Base-by-base conservation (phyloP, 2,329 filamentous ascomycete genomes). In the Fusarium poae region DNA sequence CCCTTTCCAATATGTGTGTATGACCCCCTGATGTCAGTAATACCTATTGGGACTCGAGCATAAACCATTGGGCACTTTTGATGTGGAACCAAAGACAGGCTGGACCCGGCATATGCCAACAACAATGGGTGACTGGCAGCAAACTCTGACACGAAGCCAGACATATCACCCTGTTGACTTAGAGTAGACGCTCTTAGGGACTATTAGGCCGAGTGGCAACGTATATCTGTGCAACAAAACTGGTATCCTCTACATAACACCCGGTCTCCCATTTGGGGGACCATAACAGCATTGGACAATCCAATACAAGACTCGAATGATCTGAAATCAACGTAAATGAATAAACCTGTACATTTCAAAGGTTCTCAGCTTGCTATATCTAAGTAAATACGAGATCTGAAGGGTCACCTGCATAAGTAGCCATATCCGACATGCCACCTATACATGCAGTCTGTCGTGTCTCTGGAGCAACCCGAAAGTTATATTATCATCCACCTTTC, bases 391-490 rank as follows among this genome's bases (percentile, higher is more conserved):
- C 25, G 30, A 39, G 29, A 10, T 32, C 16, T 23, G 21, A 29
- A 53, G 37, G 18, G 21, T 48, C 18, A 25, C n/a, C 23, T 30
- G 32, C 21, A 35, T 35, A 6, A 18, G 21, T 25, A 20, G 34
- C 13, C 25, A 37, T 48, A 20, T 18, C 25, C 13, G 37, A 25
- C 32, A 23, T 35, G 18, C 30, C 39, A 12, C 16, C 10, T 29
- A 34, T 15, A 54, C 29, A 5, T 48, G 15, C 43, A 56, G 35
- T 21, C 62, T 62, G 37, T 43, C 27, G 27, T 16, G 30, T 56
- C 60, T 42, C 42, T 32, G 6, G 49, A 62, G 60, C 49, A 62
- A 56, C 48, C 32, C 15, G 12, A 48, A 32, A 37, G 23, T 46
- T 29, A 32, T 39, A 30, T 32, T 23, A 23, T 32, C 25, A 25